These are phyloP conservation scores for Trichoderma koningii DNA, from an alignment of 2,329 filamentous ascomycete species.

Conservation along the genomic window DNA sequence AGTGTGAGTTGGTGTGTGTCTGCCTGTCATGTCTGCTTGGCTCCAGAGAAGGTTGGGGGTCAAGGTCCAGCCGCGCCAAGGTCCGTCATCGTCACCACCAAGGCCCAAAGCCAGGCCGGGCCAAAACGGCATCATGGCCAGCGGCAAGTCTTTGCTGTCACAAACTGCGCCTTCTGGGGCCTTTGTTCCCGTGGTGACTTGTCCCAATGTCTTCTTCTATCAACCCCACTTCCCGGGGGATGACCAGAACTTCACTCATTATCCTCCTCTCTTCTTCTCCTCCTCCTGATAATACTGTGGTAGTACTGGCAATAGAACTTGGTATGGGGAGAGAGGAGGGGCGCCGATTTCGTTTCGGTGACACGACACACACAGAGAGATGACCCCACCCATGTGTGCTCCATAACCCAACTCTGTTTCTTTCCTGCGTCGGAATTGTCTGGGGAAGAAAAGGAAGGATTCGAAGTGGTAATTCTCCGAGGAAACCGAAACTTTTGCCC, in stretches of 20 bases:
- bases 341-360: neutral
- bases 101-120: constrained; percentile 11
- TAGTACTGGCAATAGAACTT: neutral
- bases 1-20: too few relatives aligned
- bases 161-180: neutral
- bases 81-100: constrained; percentile 1
- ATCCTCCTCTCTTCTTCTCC: neutral
- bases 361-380: constrained; percentile 12
- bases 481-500: neutral
- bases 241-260: neutral
- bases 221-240: neutral
- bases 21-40: constrained; percentile 7
- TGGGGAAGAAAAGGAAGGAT: constrained; percentile 11
- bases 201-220: neutral
- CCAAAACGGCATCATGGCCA: constrained; percentile 15
- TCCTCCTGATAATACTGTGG: too few relatives aligned
- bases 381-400: constrained; percentile 22
- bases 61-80: neutral
- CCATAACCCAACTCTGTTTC: constrained; percentile 15
- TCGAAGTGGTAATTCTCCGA: constrained; percentile 25
- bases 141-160: neutral
- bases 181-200: neutral
- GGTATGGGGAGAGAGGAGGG: neutral
- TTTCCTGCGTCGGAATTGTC: constrained; percentile 4
- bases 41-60: constrained; percentile 5